These are phyloP conservation scores for Kurtzmaniella quercitrusa DNA, from an alignment of 1,139 yeast genomes.

Conservation along the genomic window DNA sequence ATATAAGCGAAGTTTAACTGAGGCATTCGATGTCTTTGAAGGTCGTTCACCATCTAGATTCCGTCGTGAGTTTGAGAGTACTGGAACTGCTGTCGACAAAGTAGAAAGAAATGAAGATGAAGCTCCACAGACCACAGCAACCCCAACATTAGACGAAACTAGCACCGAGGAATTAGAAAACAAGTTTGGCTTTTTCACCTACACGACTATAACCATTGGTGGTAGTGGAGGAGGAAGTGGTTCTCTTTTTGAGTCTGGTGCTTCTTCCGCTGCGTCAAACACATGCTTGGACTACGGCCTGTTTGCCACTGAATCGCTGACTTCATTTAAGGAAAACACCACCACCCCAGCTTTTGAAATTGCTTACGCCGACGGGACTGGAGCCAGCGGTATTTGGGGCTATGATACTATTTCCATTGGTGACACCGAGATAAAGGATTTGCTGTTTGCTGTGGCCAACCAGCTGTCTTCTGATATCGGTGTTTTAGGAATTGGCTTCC, in stretches of 20 bases:
- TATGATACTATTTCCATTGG: slow-evolving; percentile 41
- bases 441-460: slow-evolving; percentile 30
- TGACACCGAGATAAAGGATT: slow-evolving; percentile 33
- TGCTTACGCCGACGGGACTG: slow-evolving; percentile 59
- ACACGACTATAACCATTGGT: slow-evolving; percentile 2
- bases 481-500: slow-evolving; percentile 43
- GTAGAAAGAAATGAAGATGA: slow-evolving; percentile 5
- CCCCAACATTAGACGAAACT: not conserved
- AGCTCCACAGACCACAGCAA: not conserved
- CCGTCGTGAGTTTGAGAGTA: not conserved
- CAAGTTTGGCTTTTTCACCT: slow-evolving; percentile 2
- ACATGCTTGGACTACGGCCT: slow-evolving; percentile 39
- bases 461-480: slow-evolving; percentile 15
- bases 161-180: slow-evolving; percentile 3
- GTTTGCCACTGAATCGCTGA: slow-evolving; percentile 31
- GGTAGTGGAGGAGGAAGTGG: not conserved
- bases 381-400: slow-evolving; percentile 61
- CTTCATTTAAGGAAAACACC: slow-evolving; percentile 27
- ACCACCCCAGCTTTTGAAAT: slow-evolving; percentile 39
- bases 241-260: slow-evolving; percentile 5
- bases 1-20: not conserved
- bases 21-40: not conserved
- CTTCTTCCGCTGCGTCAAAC: slow-evolving; percentile 9
- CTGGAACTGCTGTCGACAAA: not conserved
- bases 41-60: not conserved